Percentiles rank a stretch among this genome's conserved stretches.
phyloP scores from a whole-genome alignment of 2,329 filamentous ascomycete species.

The Cladosporium oxysporum region DNA sequence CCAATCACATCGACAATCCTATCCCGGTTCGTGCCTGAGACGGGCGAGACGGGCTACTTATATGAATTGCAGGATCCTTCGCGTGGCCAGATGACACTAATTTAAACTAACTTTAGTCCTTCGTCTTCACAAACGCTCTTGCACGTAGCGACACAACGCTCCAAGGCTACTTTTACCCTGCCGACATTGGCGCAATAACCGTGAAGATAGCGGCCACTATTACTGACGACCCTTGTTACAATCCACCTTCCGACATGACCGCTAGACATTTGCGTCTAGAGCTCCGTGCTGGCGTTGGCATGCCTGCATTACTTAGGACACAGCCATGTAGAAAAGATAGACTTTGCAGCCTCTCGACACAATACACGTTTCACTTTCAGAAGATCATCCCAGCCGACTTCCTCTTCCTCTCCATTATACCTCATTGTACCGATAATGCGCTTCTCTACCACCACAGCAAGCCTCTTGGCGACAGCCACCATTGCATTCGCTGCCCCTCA shows the following conservation, averaged over 20 bases:
- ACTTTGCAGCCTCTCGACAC: background rate
- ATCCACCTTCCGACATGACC: slow-evolving; percentile 2
- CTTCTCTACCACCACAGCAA: slow-evolving; percentile 1
- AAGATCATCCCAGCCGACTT: background rate
- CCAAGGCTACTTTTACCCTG: slow-evolving; percentile 6
- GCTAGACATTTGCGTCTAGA: background rate
- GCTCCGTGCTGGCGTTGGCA: background rate
- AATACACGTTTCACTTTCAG: slow-evolving; percentile 5
- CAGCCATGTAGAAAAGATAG: background rate
- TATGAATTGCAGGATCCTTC: slow-evolving; percentile 8
- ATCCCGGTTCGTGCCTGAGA: background rate
- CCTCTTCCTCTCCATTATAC: background rate
- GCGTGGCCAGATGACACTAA: background rate
- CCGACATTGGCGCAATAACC: slow-evolving; percentile 2
- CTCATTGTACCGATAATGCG: background rate
- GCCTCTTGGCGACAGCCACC: background rate
- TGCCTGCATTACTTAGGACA: background rate
- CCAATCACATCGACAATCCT: background rate
- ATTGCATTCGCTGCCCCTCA: background rate
- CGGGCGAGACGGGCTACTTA: background rate
- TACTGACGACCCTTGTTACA: background rate
- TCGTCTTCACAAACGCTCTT: slow-evolving; percentile 5
- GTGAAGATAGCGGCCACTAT: slow-evolving; percentile 2
- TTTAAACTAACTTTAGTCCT: background rate
- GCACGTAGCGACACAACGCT: background rate